Conservation (phyloP, 225 moss, liverwort and hornwort species). For the Climacium dendroides region DNA sequence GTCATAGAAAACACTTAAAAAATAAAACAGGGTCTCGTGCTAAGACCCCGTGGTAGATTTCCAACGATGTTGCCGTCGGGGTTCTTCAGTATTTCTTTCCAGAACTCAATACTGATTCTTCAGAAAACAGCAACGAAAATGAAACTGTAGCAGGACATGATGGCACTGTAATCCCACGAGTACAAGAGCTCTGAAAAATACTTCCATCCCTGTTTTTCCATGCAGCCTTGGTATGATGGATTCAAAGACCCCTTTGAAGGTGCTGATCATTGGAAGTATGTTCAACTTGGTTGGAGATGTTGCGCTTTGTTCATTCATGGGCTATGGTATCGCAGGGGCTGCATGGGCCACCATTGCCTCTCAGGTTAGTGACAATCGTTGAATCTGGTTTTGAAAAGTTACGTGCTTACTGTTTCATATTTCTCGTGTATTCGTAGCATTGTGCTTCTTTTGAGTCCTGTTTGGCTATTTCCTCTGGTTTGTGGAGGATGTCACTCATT, state of each 20-base stretch:
- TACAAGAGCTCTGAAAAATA: not conserved
- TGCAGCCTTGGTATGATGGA: constrained; percentile 92
- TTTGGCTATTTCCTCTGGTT: not conserved
- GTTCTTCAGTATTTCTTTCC: not conserved
- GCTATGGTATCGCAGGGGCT: constrained; percentile 87
- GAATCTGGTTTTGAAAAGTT: not conserved
- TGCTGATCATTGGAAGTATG: constrained; percentile 54
- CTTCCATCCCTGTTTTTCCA: not conserved
- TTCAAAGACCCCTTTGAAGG: constrained; percentile 72
- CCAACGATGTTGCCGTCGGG: not conserved
- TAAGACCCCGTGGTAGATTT: not conserved
- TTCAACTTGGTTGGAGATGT: constrained; percentile 77
- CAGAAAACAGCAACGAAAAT: not conserved
- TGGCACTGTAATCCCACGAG: not conserved
- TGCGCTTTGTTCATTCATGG: constrained; percentile 56
- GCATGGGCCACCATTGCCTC: constrained; percentile 91
- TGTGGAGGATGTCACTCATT: not conserved
- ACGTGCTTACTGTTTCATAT: not conserved
- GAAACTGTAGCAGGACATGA: not conserved
- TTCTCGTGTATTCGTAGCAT: not conserved
- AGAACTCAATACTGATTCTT: not conserved
- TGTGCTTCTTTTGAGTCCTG: not conserved
- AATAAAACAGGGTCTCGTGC: not conserved
- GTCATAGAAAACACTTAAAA: not conserved
- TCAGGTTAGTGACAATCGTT: constrained; percentile 24